A percentile compares a stretch with the other conserved stretches of the same genome.
These are phyloP conservation scores for Helicostylum pulchrum DNA, from an alignment of 192 early-diverging fungal genomes.

Conservation along the genomic window DNA sequence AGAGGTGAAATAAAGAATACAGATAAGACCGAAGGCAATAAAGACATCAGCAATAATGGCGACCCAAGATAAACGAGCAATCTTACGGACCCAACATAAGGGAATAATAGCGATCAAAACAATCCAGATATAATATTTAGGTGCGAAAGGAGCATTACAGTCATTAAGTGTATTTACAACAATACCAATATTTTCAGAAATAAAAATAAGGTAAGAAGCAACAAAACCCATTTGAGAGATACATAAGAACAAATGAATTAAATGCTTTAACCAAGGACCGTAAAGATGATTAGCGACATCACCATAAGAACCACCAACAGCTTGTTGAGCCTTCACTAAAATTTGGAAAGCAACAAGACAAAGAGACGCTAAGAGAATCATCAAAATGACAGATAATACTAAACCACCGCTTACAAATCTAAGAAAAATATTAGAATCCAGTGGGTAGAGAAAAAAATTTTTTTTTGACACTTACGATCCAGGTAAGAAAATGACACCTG, in stretches of 20 bases:
- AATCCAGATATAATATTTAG: conserved; percentile 68
- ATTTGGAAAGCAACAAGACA: conserved; percentile 55
- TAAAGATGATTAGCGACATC: conserved; percentile 53
- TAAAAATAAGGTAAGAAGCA: conserved; percentile 85
- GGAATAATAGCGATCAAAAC: conserved; percentile 71
- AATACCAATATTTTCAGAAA: conserved; percentile 77
- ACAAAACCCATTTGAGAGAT: conserved; percentile 79
- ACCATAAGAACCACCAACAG: conserved; percentile 56
- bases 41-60: conserved; percentile 71
- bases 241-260: conserved; percentile 47
- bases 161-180: conserved; percentile 60
- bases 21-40: conserved; percentile 67
- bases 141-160: conserved; percentile 56
- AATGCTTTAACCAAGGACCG: conserved; percentile 19
- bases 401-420: conserved; percentile 60
- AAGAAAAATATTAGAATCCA: conserved; percentile 19
- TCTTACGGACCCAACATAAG: conserved; percentile 61
- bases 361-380: conserved; percentile 56
- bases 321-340: conserved; percentile 39
- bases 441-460: neutral
- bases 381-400: conserved; percentile 53
- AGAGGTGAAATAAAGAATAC: conserved; percentile 56
- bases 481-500: conserved; percentile 59
- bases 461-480: conserved; percentile 20
- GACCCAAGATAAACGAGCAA: conserved; percentile 48